These are phyloP conservation scores for Sphaerulina populicola DNA, from an alignment of 2,329 filamentous ascomycete species.

Conservation along the genomic window DNA sequence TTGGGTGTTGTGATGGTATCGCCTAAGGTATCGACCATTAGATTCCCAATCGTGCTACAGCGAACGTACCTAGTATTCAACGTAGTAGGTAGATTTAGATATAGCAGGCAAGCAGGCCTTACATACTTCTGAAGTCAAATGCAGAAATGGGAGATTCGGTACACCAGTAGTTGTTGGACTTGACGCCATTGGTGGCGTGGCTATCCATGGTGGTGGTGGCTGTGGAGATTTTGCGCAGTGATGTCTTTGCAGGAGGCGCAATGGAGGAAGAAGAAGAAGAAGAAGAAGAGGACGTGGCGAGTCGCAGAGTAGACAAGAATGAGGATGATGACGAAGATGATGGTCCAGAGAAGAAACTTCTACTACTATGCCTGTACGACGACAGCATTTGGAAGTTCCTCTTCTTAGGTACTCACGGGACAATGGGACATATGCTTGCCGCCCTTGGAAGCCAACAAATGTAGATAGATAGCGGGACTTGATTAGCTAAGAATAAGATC, in stretches of 20 bases:
- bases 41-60: too few species aligned
- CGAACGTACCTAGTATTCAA: background rate
- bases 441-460: too few species aligned
- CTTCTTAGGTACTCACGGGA: background rate
- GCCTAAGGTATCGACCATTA: conserved; percentile 19
- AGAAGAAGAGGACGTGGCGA: too few species aligned
- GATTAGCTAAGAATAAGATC: too few species aligned
- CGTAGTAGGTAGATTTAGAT: too few species aligned
- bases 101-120: background rate
- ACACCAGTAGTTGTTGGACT: conserved; percentile 33
- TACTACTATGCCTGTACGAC: background rate
- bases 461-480: too few species aligned
- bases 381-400: conserved; percentile 3
- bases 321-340: background rate
- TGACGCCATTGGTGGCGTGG: conserved; percentile 14
- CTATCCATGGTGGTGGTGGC: conserved; percentile 10
- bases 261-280: too few species aligned
- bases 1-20: conserved; percentile 71
- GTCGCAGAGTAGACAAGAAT: background rate
- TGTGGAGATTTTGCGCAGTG: conserved; percentile 7
- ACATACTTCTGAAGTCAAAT: conserved; percentile 47
- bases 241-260: background rate
- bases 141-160: conserved; percentile 44
- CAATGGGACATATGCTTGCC: background rate
- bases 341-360: background rate